Evolutionary conservation across 2,329 filamentous ascomycete species (phyloP).

Genomic region (Aurifilum marmelostoma): DNA sequence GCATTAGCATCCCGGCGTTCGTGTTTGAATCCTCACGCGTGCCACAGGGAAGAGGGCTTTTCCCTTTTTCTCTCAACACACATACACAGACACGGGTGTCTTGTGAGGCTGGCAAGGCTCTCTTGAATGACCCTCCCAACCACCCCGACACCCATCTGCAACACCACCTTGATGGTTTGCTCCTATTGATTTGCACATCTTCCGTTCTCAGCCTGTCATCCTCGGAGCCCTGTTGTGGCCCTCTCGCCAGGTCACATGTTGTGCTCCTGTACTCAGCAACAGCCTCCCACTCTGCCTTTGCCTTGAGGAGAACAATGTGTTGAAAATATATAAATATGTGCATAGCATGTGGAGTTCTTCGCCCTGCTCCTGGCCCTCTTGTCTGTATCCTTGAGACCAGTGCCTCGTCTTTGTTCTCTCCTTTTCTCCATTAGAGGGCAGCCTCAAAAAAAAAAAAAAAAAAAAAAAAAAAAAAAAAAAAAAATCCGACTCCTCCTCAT

Average conservation of each 20-base stretch:
- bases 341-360: background rate
- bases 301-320: background rate
- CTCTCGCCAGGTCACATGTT: background rate
- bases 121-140: background rate
- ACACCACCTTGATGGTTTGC: constrained; percentile 14
- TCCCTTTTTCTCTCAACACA: no score
- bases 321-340: background rate
- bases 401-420: constrained; percentile 4
- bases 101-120: constrained; percentile 3
- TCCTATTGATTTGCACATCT: background rate
- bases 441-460: background rate
- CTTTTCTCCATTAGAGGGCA: background rate
- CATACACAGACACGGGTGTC: no score
- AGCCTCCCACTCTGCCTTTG: background rate
- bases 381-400: no score
- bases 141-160: background rate
- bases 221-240: background rate
- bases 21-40: background rate
- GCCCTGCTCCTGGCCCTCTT: background rate
- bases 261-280: background rate
- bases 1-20: constrained; percentile 1
- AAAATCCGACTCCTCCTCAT: constrained; percentile 11
- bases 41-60: background rate
- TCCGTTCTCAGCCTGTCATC: background rate
- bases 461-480: no score